Evolutionary conservation across 1,284 basidiomycete genomes (phyloP).

Genomic region (Laetiporus sulphureus): DNA sequence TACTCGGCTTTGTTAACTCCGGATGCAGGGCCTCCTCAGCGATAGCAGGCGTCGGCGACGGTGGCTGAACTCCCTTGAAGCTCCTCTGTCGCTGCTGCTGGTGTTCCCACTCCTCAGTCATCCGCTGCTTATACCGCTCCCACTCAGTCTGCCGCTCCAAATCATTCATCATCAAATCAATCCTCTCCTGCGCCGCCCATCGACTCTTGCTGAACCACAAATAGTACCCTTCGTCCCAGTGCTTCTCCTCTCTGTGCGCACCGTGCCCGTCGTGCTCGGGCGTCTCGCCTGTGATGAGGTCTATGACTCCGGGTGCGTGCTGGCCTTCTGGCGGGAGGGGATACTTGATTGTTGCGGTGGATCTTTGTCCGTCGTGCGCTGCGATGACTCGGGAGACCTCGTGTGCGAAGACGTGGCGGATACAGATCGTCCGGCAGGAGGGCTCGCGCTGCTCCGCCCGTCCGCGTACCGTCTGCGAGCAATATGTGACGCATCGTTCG

Average conservation of each 20-base stretch:
- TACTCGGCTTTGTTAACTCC: too few relatives aligned
- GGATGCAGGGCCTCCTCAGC: too few relatives aligned
- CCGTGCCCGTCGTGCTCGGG: constrained; percentile 6
- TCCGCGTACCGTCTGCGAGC: constrained; percentile 56
- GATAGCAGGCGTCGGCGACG: constrained; percentile 17
- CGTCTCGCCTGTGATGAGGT: constrained; percentile 12
- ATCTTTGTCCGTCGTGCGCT: constrained; percentile 19
- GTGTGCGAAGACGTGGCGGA: constrained; percentile 66
- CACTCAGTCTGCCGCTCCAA: constrained; percentile 43
- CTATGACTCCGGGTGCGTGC: constrained; percentile 19
- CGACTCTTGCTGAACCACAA: constrained; percentile 57
- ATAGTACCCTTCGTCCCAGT: constrained; percentile 73
- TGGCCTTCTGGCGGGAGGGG: constrained; percentile 62
- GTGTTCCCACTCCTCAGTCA: constrained; percentile 39
- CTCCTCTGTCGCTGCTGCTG: constrained; percentile 13
- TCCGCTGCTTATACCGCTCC: constrained; percentile 33
- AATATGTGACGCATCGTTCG: constrained; percentile 71
- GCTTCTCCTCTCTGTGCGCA: constrained; percentile 1
- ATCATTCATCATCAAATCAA: constrained; percentile 50
- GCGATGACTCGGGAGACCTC: constrained; percentile 56
- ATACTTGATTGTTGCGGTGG: constrained; percentile 38
- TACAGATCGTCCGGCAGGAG: constrained; percentile 58
- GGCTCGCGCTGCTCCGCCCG: constrained; percentile 51
- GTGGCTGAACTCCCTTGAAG: constrained; percentile 5
- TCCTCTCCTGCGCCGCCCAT: constrained; percentile 47